These are phyloP conservation scores for Volvariella volvacea DNA, from an alignment of 1,284 basidiomycete species.

Conservation along the genomic window DNA sequence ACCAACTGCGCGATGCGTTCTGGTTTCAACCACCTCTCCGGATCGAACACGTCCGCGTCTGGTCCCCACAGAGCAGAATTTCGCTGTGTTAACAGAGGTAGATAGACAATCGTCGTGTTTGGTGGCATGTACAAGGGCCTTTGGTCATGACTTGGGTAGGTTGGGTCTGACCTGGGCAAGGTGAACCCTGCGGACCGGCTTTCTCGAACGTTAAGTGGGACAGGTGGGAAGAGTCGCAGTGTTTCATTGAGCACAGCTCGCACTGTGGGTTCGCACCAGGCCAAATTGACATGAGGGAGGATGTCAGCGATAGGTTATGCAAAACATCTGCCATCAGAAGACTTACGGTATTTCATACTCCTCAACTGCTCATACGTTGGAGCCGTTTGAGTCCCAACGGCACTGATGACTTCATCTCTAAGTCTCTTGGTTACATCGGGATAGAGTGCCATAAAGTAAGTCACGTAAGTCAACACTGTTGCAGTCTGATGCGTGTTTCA, in stretches of 20 bases:
- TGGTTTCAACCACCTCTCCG: conserved; percentile 62
- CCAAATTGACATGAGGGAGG: not conserved
- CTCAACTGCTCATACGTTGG: conserved; percentile 51
- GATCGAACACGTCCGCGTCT: conserved; percentile 65
- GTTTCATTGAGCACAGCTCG: conserved; percentile 70
- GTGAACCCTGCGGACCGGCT: conserved; percentile 39
- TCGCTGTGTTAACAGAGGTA: conserved; percentile 54
- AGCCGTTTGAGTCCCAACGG: conserved; percentile 37
- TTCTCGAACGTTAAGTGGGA: conserved; percentile 61
- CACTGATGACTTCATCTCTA: conserved; percentile 53
- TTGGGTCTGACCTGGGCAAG: conserved; percentile 45
- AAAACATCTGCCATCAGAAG: not conserved
- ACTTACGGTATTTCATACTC: conserved; percentile 57
- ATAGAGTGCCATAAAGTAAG: conserved; percentile 59
- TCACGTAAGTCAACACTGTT: conserved; percentile 52
- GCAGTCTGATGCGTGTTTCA: conserved; percentile 41
- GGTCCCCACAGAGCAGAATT: conserved; percentile 57
- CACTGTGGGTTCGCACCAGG: conserved; percentile 34
- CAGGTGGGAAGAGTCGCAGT: conserved; percentile 65
- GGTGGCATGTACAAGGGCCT: conserved; percentile 54
- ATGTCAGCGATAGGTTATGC: not conserved
- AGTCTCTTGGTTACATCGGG: conserved; percentile 46
- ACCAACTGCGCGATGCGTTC: conserved; percentile 39
- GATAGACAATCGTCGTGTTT: conserved; percentile 47
- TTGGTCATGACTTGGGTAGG: conserved; percentile 23